Evolutionary conservation across 805 yeast genomes (phyloP).

Genomic region (Spathaspora passalidarum): DNA sequence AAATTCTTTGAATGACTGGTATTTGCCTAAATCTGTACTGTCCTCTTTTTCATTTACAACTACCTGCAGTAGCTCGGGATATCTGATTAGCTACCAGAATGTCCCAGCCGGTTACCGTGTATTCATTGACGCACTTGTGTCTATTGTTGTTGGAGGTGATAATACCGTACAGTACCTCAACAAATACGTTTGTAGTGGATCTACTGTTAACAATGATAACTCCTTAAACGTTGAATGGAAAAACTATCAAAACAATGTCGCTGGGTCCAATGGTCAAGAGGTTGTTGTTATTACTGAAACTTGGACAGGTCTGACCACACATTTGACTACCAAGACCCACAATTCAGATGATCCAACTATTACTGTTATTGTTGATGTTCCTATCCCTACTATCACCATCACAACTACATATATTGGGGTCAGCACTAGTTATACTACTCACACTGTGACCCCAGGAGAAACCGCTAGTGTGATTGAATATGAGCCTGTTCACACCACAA

Average conservation of each 20-base stretch:
- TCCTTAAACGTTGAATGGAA: slow-evolving; percentile 12
- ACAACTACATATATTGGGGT: slow-evolving; percentile 3
- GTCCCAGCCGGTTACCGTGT: slow-evolving; percentile 25
- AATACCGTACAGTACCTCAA: slow-evolving; percentile 5
- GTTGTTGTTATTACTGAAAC: slow-evolving; percentile 16
- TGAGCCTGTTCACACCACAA: slow-evolving; percentile 6
- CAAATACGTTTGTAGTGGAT: slow-evolving; percentile 10
- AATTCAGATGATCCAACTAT: slow-evolving; percentile 10
- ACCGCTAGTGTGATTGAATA: slow-evolving; percentile 15
- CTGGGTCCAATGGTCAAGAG: slow-evolving; percentile 14
- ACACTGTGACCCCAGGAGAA: slow-evolving; percentile 16
- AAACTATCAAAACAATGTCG: neutral
- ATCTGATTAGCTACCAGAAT: slow-evolving; percentile 12
- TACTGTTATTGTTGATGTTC: neutral
- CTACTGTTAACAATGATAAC: slow-evolving; percentile 10
- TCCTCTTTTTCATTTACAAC: slow-evolving; percentile 8
- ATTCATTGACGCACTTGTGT: slow-evolving; percentile 9
- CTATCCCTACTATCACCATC: neutral
- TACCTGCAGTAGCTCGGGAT: slow-evolving; percentile 12
- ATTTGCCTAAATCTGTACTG: slow-evolving; percentile 10
- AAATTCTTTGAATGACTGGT: slow-evolving; percentile 19
- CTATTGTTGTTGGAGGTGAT: slow-evolving; percentile 7
- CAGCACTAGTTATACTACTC: slow-evolving; percentile 10
- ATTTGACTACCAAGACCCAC: slow-evolving; percentile 17
- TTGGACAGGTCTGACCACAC: slow-evolving; percentile 17